These are phyloP conservation scores for Podaxis carcinomalis DNA, from an alignment of 768 basidiomycete species.

Conservation along the genomic window DNA sequence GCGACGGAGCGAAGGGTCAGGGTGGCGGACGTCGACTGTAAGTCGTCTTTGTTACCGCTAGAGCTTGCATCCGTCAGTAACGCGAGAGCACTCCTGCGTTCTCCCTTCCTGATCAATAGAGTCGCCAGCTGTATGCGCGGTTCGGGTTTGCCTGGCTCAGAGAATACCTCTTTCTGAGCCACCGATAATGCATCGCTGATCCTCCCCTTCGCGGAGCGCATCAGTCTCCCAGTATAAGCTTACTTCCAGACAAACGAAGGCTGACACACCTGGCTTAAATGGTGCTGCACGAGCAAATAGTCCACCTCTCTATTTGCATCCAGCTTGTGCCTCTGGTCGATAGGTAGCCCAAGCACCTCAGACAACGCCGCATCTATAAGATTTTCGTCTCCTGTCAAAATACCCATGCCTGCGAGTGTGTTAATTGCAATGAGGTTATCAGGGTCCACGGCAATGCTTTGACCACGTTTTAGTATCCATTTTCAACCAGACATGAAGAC, in stretches of 20 bases:
- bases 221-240: not conserved
- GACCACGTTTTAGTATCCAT: not conserved
- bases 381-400: constrained; percentile 71
- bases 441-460: constrained; percentile 71
- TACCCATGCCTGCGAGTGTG: constrained; percentile 84
- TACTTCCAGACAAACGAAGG: not conserved
- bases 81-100: constrained; percentile 39
- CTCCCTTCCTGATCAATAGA: constrained; percentile 46
- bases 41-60: constrained; percentile 20
- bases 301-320: constrained; percentile 71
- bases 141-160: constrained; percentile 49
- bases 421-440: constrained; percentile 81
- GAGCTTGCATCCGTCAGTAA: constrained; percentile 31
- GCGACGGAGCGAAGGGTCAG: constrained; percentile 51
- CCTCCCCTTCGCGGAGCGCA: constrained; percentile 36
- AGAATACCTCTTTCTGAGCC: constrained; percentile 52
- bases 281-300: constrained; percentile 67
- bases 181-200: constrained; percentile 42
- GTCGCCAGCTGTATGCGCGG: constrained; percentile 51
- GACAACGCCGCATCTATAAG: constrained; percentile 84
- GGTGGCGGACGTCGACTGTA: constrained; percentile 34
- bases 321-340: constrained; percentile 57
- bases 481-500: constrained; percentile 16
- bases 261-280: constrained; percentile 64
- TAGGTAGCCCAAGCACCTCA: constrained; percentile 68